Percentiles rank a stretch among this genome's conserved stretches.
These are phyloP conservation scores for Colletotrichum falcatum DNA, from an alignment of 2,329 filamentous ascomycete species.

Conservation along the genomic window DNA sequence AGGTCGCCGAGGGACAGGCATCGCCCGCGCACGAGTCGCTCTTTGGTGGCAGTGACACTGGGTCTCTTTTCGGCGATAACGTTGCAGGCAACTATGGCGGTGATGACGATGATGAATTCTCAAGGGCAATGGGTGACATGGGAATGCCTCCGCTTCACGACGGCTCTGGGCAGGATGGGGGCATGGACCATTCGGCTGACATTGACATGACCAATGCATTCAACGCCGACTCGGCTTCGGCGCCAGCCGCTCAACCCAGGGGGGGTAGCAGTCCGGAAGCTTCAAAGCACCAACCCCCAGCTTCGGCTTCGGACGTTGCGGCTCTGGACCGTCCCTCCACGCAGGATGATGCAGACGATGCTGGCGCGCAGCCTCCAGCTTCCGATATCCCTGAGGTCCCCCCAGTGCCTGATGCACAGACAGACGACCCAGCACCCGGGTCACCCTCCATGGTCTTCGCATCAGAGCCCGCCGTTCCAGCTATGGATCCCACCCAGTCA, in stretches of 20 bases:
- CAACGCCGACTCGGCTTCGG: slow-evolving; percentile 46
- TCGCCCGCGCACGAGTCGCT: slow-evolving; percentile 82
- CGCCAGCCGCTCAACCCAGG: slow-evolving; percentile 46
- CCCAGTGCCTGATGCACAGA: slow-evolving; percentile 16
- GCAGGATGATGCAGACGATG: slow-evolving; percentile 10
- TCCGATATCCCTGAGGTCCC: slow-evolving; percentile 25
- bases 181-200: slow-evolving; percentile 54
- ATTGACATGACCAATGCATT: slow-evolving; percentile 55
- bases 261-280: slow-evolving; percentile 28
- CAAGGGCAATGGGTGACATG: slow-evolving; percentile 73
- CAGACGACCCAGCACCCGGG: slow-evolving; percentile 42
- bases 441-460: slow-evolving; percentile 54
- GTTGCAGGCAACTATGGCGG: slow-evolving; percentile 66
- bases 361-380: background rate
- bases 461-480: slow-evolving; percentile 52
- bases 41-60: slow-evolving; percentile 82
- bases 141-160: slow-evolving; percentile 49
- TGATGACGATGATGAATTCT: slow-evolving; percentile 88
- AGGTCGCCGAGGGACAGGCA: slow-evolving; percentile 69
- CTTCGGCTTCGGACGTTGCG: slow-evolving; percentile 13
- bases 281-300: slow-evolving; percentile 20
- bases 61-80: slow-evolving; percentile 89
- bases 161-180: slow-evolving; percentile 54
- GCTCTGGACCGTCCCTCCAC: slow-evolving; percentile 1
- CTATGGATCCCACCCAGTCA: slow-evolving; percentile 67